Base-by-base conservation (phyloP, 768 basidiomycete genomes). In the Grammothele lineata region DNA sequence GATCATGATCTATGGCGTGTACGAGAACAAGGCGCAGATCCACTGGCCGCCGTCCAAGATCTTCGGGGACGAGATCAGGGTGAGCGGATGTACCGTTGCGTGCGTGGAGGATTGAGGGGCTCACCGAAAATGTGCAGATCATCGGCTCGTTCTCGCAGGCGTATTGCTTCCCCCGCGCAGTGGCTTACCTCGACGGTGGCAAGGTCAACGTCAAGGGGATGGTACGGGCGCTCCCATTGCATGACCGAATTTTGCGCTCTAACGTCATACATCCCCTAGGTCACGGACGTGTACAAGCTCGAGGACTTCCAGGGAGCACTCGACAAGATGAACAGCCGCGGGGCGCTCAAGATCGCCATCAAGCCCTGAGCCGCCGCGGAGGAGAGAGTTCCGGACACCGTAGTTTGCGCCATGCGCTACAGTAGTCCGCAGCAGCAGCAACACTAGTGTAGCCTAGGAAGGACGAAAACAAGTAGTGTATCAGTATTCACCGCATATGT, bases 141-240 rank as follows among this genome's bases (percentile, higher is more conserved):
- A 87, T 93, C 49, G 90, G 91, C n/a, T 93, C 91, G 4, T 93
- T 92, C 73, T 87, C 91, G 17, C 92, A 94, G 55, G 85, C 84
- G 1, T 85, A 72, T 69, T 92, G 92, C 68, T 93, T 95, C 83
- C 89, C 91, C 34, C 83, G 92, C 10, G 90, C 92, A 1, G 81
- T 95, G 17, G 88, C 85, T 3, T 93, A 93, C 65, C 78, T 95
- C 15, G 92, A 95, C 55, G 78, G 81, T 53, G 87, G 88, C 11
- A 92, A 91, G 71, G 72, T 94, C 58, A 85, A 75, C 48, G 78
- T 87, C 25, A 83, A 86, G 65, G 87, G 85, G 24, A 89, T 91
- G 75, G 85, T 87, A 24, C 73, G 65, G n/a, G n/a, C 55, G 15
- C 14, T 14, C 25, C 10, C 10, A 3, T 15, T 23, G 2, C 12